These are phyloP conservation scores for Caryocar brasiliense DNA, from an alignment of 441 rosid genomes.

Conservation along the genomic window DNA sequence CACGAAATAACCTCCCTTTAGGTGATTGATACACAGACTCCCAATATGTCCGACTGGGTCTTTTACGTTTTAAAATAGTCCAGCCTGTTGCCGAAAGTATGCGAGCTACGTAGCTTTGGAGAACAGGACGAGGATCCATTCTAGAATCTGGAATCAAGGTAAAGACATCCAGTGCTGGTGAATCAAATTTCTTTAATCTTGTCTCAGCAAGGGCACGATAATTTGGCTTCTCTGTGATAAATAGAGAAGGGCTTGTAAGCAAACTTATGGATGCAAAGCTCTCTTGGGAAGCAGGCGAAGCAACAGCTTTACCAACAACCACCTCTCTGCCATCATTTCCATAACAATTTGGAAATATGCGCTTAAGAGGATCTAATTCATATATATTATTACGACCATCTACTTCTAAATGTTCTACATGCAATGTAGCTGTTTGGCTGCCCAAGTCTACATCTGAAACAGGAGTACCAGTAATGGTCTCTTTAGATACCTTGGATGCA, in stretches of 20 bases:
- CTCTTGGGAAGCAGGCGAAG: constrained; percentile 83
- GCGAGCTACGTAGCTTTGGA: constrained; percentile 39
- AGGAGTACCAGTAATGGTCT: constrained; percentile 13
- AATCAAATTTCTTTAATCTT: constrained; percentile 18
- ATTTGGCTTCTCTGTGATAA: constrained; percentile 24
- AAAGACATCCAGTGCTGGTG: constrained; percentile 21
- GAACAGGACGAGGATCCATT: constrained; percentile 67
- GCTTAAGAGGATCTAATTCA: constrained; percentile 23
- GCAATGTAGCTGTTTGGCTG: constrained; percentile 27
- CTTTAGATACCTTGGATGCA: constrained; percentile 16
- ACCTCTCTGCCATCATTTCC: constrained; percentile 33
- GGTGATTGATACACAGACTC: constrained; percentile 64
- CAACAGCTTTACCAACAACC: constrained; percentile 34
- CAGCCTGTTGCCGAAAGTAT: constrained; percentile 59
- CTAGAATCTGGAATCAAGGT: constrained; percentile 30
- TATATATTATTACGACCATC: constrained; percentile 20
- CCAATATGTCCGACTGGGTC: constrained; percentile 44
- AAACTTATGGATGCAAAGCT: constrained; percentile 41
- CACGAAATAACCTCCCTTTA: constrained; percentile 49
- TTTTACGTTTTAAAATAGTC: constrained; percentile 48
- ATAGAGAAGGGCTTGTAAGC: constrained; percentile 33
- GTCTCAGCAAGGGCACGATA: constrained; percentile 22
- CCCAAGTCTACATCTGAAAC: constrained; percentile 19
- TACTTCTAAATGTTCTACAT: constrained; percentile 28
- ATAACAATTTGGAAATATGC: constrained; percentile 24